Conservation (phyloP, 768 basidiomycete species). For the Paxillus rubicundulus region DNA sequence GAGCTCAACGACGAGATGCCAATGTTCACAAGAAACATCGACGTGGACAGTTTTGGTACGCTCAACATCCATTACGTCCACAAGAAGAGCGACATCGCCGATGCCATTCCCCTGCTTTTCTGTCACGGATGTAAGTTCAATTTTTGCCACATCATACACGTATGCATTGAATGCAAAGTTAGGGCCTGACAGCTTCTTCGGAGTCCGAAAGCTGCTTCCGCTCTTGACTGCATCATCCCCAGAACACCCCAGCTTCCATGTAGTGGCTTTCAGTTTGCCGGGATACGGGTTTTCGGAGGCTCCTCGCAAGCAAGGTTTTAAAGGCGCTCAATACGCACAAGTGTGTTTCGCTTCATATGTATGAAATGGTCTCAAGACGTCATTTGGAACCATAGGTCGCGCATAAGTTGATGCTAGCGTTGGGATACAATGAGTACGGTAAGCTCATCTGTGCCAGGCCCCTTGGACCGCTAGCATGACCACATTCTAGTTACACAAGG, state of each 20-base stretch:
- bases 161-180: not conserved
- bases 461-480: not conserved
- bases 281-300: constrained; percentile 63
- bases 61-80: constrained; percentile 62
- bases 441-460: not conserved
- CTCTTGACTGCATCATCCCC: constrained; percentile 41
- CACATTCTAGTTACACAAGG: constrained; percentile 42
- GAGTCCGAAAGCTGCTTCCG: constrained; percentile 56
- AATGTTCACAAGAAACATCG: constrained; percentile 52
- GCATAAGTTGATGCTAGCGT: constrained; percentile 47
- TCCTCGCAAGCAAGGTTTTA: constrained; percentile 52
- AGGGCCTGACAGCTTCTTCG: constrained; percentile 50
- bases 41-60: constrained; percentile 44
- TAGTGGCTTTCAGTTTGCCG: constrained; percentile 57
- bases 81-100: constrained; percentile 40
- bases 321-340: constrained; percentile 51
- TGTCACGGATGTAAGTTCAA: constrained; percentile 53
- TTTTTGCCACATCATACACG: not conserved
- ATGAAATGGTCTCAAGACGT: not conserved
- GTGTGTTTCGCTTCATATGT: constrained; percentile 23
- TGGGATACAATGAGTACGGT: constrained; percentile 52
- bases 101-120: constrained; percentile 59
- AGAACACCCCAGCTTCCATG: constrained; percentile 57
- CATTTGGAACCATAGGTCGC: constrained; percentile 33
- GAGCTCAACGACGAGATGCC: constrained; percentile 51